These are phyloP conservation scores for Phytophthora niederhauseri DNA, from an alignment of 352 stramenopile genomes.

Conservation along the genomic window DNA sequence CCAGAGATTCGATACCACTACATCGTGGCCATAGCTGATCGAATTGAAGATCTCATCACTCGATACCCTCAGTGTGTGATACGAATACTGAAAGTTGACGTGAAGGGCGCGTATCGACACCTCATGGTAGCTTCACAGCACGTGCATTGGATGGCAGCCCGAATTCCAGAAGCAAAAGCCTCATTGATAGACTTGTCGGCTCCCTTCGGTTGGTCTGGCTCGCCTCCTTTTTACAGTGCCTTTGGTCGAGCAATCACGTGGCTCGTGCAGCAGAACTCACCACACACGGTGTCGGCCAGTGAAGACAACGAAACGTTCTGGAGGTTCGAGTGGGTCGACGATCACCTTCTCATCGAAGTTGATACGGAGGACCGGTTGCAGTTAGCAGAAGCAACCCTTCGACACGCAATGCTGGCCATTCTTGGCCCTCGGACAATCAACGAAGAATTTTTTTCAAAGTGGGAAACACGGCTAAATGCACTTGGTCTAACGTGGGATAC, in stretches of 20 bases:
- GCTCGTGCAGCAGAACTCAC: conserved; percentile 8
- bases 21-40: neutral
- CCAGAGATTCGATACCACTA: conserved; percentile 7
- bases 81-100: conserved; percentile 1
- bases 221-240: conserved; percentile 12
- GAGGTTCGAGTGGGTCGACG: conserved; percentile 36
- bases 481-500: conserved; percentile 17
- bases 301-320: conserved; percentile 7
- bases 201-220: conserved; percentile 18
- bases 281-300: conserved; percentile 6
- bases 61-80: conserved; percentile 3
- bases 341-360: conserved; percentile 33
- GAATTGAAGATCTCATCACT: neutral
- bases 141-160: conserved; percentile 9
- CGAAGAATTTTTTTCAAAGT: conserved; percentile 29
- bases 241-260: conserved; percentile 18
- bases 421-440: conserved; percentile 27
- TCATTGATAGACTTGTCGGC: conserved; percentile 15
- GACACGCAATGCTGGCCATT: conserved; percentile 21
- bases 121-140: conserved; percentile 7
- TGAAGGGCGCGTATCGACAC: conserved; percentile 14
- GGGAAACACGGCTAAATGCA: conserved; percentile 6
- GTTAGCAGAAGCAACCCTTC: conserved; percentile 10
- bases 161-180: neutral
- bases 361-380: neutral